Evolutionary conservation across 371 early-diverging fungal species (phyloP).

Genomic region (Rhizomucor pusillus): DNA sequence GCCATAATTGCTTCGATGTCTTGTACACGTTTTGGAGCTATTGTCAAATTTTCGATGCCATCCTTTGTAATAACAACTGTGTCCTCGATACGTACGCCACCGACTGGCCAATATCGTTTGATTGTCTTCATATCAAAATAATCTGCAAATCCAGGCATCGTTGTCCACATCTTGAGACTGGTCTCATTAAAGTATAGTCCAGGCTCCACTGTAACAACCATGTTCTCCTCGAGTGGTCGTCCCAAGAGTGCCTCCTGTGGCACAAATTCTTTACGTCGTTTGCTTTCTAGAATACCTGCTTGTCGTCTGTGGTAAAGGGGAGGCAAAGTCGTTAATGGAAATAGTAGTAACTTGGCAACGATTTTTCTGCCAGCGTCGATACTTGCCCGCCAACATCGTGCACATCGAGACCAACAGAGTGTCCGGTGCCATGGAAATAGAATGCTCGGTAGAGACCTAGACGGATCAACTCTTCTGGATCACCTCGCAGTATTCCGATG

Average conservation of each 20-base stretch:
- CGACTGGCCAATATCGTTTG: conserved; percentile 67
- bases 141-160: conserved; percentile 48
- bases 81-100: conserved; percentile 93
- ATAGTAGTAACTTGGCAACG: neutral
- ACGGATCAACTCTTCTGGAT: conserved; percentile 57
- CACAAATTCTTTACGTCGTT: neutral
- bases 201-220: conserved; percentile 96
- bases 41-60: conserved; percentile 71
- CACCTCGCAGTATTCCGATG: conserved; percentile 68
- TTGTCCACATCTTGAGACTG: conserved; percentile 43
- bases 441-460: conserved; percentile 69
- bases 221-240: conserved; percentile 64
- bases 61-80: conserved; percentile 71
- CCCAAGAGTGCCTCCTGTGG: conserved; percentile 1
- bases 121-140: conserved; percentile 68
- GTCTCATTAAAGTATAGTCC: conserved; percentile 69
- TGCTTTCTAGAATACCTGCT: too few species aligned
- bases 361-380: neutral
- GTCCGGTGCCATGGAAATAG: conserved; percentile 83
- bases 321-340: too few species aligned
- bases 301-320: too few species aligned
- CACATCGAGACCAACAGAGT: conserved; percentile 72
- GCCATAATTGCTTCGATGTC: conserved; percentile 62
- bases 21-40: conserved; percentile 62
- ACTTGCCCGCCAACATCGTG: conserved; percentile 89